phyloP scores from a whole-genome alignment of 2,329 filamentous ascomycete genomes.

The Aspergillus floridensis region DNA sequence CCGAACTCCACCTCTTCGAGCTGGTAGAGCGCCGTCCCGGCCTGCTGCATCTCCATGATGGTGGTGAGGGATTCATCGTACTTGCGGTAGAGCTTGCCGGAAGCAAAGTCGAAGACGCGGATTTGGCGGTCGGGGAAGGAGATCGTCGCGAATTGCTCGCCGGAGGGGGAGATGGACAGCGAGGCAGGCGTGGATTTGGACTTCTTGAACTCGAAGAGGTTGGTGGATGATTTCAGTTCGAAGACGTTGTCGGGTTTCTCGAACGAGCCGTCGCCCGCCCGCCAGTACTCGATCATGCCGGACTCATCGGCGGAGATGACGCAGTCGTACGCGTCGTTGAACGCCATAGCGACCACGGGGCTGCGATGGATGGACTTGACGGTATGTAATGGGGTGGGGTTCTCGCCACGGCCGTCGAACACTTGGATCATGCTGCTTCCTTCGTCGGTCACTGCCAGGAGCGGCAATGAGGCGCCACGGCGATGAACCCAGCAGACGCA shows the following conservation, averaged over 20 bases:
- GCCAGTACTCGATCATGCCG: constrained; percentile 98
- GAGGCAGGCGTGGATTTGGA: constrained; percentile 80
- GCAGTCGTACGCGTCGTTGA: constrained; percentile 85
- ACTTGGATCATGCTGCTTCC: constrained; percentile 70
- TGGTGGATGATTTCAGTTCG: constrained; percentile 88
- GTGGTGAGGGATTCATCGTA: constrained; percentile 93
- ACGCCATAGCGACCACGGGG: constrained; percentile 80
- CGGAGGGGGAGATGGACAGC: constrained; percentile 80
- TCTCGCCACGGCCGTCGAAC: constrained; percentile 87
- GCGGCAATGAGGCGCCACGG: constrained; percentile 79
- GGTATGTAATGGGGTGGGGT: constrained; percentile 69
- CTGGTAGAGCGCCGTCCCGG: constrained; percentile 76
- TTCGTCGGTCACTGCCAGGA: constrained; percentile 79
- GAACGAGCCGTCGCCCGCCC: constrained; percentile 67
- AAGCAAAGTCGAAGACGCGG: constrained; percentile 86
- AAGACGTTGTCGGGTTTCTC: constrained; percentile 93
- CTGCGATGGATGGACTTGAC: constrained; percentile 77
- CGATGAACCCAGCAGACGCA: constrained; percentile 90
- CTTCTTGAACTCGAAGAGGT: constrained; percentile 96
- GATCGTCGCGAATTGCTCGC: constrained; percentile 80
- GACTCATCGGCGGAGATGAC: constrained; percentile 84
- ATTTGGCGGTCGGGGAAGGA: constrained; percentile 94
- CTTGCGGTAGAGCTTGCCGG: constrained; percentile 82
- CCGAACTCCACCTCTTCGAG: constrained; percentile 92
- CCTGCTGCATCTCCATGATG: constrained; percentile 91